phyloP scores from a whole-genome alignment of 2,329 filamentous ascomycete species.

The Verticillium nubilum region DNA sequence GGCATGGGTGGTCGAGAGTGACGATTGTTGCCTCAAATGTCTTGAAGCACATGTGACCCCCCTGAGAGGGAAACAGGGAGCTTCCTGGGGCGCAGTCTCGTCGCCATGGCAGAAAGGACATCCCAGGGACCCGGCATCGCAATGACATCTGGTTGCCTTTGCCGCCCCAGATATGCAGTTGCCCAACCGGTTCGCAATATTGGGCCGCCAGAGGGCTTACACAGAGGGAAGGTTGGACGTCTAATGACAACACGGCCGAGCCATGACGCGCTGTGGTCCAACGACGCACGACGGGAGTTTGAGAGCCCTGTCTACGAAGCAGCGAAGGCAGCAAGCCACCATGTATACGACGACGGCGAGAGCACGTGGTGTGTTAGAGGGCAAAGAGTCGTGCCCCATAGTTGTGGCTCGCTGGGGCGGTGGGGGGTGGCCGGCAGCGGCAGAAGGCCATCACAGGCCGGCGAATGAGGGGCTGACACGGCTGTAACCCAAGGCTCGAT shows the following conservation, averaged over 20 bases:
- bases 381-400: background rate
- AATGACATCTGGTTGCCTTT: conserved; percentile 6
- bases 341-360: background rate
- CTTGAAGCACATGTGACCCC: conserved; percentile 2
- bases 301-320: background rate
- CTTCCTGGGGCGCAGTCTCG: background rate
- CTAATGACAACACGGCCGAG: background rate
- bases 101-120: background rate
- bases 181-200: conserved; percentile 7
- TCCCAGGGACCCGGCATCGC: background rate
- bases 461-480: conserved; percentile 4
- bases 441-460: background rate
- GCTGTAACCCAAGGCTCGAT: background rate
- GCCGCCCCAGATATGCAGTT: conserved; percentile 3
- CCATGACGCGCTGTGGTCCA: background rate
- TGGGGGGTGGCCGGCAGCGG: background rate
- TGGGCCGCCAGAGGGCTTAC: conserved; percentile 7
- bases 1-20: background rate
- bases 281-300: background rate
- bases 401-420: background rate
- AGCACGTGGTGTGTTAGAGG: background rate
- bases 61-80: background rate
- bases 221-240: background rate
- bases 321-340: background rate
- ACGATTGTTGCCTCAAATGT: background rate